phyloP scores from a whole-genome alignment of 495 filamentous ascomycete genomes.

The Podospora tetraspora region DNA sequence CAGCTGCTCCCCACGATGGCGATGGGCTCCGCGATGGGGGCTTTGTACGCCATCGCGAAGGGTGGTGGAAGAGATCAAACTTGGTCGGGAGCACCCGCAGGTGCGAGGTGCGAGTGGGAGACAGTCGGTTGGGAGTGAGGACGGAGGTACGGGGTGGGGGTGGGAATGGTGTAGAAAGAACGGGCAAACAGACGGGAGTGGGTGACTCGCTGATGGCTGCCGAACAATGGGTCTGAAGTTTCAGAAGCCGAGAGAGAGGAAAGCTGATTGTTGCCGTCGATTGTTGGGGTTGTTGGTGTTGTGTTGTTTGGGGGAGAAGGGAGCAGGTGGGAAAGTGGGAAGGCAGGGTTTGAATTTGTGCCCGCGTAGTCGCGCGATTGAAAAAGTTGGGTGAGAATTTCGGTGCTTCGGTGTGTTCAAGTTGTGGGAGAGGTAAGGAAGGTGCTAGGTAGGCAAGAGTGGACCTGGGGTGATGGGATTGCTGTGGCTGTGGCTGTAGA shows the following conservation, averaged over 20 bases:
- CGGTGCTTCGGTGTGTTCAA: neutral
- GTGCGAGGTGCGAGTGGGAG: neutral
- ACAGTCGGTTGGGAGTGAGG: neutral
- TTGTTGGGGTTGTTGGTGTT: neutral
- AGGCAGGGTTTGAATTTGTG: neutral
- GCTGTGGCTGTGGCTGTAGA: neutral
- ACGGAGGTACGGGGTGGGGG: neutral
- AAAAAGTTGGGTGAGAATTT: neutral
- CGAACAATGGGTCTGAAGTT: neutral
- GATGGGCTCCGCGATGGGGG: slow-evolving; percentile 45
- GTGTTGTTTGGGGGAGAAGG: neutral
- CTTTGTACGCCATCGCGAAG: slow-evolving; percentile 31
- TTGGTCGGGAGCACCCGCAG: neutral
- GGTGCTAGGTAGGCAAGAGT: neutral
- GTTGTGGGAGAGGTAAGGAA: neutral
- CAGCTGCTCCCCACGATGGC: slow-evolving; percentile 57
- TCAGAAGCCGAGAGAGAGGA: neutral
- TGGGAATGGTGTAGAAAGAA: neutral
- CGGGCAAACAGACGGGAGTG: neutral
- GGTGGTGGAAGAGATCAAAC: neutral
- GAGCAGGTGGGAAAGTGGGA: neutral
- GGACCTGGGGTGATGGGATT: neutral
- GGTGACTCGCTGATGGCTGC: neutral
- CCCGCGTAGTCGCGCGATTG: neutral
- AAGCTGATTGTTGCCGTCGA: neutral